Evolutionary conservation across 768 basidiomycete species (phyloP), one percentile per base, ranked within the genome.

Genomic region (Boletus reticuloceps): DNA sequence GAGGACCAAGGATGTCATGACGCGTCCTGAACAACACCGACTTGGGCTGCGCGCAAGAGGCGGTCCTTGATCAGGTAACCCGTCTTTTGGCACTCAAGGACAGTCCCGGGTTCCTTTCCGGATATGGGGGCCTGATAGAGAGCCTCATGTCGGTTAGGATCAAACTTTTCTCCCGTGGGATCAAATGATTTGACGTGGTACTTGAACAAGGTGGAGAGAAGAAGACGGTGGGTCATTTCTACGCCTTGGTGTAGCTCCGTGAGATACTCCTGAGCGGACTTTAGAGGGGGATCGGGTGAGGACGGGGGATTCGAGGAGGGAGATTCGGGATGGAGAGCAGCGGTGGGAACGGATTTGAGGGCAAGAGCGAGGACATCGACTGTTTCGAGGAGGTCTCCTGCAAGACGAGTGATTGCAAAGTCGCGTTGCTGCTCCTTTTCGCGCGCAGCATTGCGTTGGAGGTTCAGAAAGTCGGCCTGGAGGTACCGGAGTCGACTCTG

Each of bases 61-160:
- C 97, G 83, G 61, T 93, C 91, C 75, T 96, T 97, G 76, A 99
- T 94, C 75, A 79, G 92, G 77, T 92, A 98, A 5, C 94, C 95
- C 52, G 79, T 77, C 77, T 96, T 94, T 70, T 90, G 89, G 69
- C 89, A 91, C 68, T 96, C 91, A 44, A 97, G 80, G 34, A 98
- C 88, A 3, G 89, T 88, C 14, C 96, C 96, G 1, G 93, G 85
- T 69, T 88, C 86, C 74, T 91, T 92, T 14, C 82, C 90, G n/a
- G 92, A 88, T 59, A 94, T 79, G 20, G 95, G 94, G 25, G 84
- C 91, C 75, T 95, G 93, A 74, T 92, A 98, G 27, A 97, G 79
- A 12, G 97, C 97, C 74, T 99, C 97, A 65, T 98, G 96, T 32
- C 77, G 74, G 73, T 98, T 98, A 16, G 97, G 96, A 73, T 99